phyloP scores from a whole-genome alignment of 2,329 filamentous ascomycete genomes.

The Fusarium tanahbumbuense region DNA sequence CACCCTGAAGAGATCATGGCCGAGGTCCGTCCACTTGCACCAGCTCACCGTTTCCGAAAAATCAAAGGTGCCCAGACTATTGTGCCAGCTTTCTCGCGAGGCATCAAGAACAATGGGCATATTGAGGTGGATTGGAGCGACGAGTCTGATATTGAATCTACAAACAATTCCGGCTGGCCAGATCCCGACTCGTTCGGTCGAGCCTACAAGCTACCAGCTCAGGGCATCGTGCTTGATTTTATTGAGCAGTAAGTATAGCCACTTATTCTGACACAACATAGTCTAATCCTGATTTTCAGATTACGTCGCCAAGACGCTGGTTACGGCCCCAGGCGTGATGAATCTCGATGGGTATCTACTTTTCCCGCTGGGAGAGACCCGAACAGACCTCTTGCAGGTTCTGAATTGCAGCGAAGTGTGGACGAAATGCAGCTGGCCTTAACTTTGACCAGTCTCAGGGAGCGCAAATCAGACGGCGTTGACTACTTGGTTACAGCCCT shows the following conservation, averaged over 20 bases:
- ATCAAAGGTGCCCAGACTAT: constrained; percentile 66
- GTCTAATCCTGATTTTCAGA: constrained; percentile 45
- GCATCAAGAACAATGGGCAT: constrained; percentile 76
- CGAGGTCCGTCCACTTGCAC: constrained; percentile 67
- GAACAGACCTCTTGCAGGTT: constrained; percentile 45
- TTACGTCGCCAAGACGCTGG: constrained; percentile 55
- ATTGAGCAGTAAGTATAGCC: constrained; percentile 68
- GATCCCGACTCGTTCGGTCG: constrained; percentile 72
- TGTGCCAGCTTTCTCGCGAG: constrained; percentile 68
- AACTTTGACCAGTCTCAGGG: constrained; percentile 69
- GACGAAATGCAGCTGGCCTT: constrained; percentile 75
- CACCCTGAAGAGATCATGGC: constrained; percentile 82
- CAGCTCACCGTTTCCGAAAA: constrained; percentile 71
- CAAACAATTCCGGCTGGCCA: constrained; percentile 67
- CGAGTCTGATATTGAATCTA: constrained; percentile 68
- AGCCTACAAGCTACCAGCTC: constrained; percentile 71
- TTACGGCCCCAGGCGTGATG: constrained; percentile 49
- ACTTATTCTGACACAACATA: not conserved
- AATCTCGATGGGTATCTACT: constrained; percentile 49
- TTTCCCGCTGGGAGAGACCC: constrained; percentile 40
- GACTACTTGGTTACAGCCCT: constrained; percentile 69
- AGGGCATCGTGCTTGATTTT: constrained; percentile 77
- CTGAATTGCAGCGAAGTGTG: constrained; percentile 59
- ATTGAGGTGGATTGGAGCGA: constrained; percentile 75
- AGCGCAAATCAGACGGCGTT: constrained; percentile 61